phyloP scores from a whole-genome alignment of 169 alveolate species.

The Theileria orientalis region DNA sequence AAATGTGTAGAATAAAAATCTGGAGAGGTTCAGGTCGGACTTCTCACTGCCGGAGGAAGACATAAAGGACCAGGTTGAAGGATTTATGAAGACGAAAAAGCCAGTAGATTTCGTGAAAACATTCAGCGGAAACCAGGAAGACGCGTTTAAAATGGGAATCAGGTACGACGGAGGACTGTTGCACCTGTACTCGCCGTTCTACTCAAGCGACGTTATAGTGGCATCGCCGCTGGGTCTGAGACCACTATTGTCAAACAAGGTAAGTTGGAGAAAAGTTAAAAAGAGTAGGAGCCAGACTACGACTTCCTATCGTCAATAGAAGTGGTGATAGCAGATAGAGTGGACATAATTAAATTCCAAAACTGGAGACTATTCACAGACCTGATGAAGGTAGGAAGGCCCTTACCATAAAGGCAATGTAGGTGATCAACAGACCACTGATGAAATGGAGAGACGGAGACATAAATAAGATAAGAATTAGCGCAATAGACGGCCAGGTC shows the following conservation, averaged over 20 bases:
- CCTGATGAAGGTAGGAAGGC: constrained; percentile 45
- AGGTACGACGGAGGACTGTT: constrained; percentile 73
- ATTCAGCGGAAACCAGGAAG: constrained; percentile 80
- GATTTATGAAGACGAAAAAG: constrained; percentile 59
- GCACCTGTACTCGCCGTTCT: constrained; percentile 79
- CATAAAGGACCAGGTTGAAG: constrained; percentile 44
- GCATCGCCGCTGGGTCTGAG: constrained; percentile 88
- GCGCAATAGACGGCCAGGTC: constrained; percentile 65
- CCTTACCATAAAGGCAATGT: background rate
- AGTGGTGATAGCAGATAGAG: constrained; percentile 77
- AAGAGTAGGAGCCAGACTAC: constrained; percentile 54
- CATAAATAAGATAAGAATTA: constrained; percentile 63
- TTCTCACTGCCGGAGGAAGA: constrained; percentile 69
- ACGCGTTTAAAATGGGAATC: constrained; percentile 84
- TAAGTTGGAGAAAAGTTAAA: background rate
- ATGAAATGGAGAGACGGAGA: constrained; percentile 73
- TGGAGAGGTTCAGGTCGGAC: constrained; percentile 68
- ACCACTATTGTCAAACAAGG: constrained; percentile 4
- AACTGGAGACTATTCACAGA: constrained; percentile 81
- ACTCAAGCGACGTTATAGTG: constrained; percentile 80
- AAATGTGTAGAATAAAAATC: constrained; percentile 48
- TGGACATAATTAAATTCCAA: constrained; percentile 83
- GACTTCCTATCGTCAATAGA: constrained; percentile 86
- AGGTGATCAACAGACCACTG: constrained; percentile 63
- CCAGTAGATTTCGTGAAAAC: constrained; percentile 67